These are phyloP conservation scores for Wilcoxina mikolae DNA, from an alignment of 495 filamentous ascomycete genomes.

Conservation along the genomic window DNA sequence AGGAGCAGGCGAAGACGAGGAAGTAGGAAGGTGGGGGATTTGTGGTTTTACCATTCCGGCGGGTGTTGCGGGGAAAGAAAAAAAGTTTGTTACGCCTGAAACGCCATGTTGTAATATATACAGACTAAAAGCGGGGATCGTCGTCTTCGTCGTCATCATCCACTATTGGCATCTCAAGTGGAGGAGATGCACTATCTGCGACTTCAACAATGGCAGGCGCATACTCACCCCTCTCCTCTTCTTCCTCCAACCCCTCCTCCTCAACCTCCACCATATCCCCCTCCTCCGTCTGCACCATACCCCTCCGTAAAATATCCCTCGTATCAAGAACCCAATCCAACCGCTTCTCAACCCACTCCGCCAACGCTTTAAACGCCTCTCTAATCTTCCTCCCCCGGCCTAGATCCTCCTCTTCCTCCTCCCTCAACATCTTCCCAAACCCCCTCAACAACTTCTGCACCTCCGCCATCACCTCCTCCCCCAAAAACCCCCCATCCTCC, in stretches of 20 bases:
- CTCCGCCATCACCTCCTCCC: constrained; percentile 40
- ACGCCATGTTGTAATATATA: constrained; percentile 10
- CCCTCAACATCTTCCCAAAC: constrained; percentile 37
- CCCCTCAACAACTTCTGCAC: constrained; percentile 41
- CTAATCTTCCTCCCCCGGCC: constrained; percentile 10
- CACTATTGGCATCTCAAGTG: not conserved
- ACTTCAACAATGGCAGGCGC: constrained; percentile 63
- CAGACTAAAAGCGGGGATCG: constrained; percentile 5
- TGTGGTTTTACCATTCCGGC: not conserved
- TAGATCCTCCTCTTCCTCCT: constrained; percentile 29
- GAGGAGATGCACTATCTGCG: not conserved
- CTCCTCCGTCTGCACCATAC: constrained; percentile 58
- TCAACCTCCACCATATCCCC: constrained; percentile 70
- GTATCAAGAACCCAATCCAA: constrained; percentile 51
- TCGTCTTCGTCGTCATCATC: constrained; percentile 7
- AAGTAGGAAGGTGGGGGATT: not conserved
- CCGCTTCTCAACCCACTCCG: constrained; percentile 40
- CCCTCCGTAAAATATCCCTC: constrained; percentile 42
- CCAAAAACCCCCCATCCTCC: constrained; percentile 36
- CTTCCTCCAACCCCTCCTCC: constrained; percentile 55
- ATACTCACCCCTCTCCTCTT: constrained; percentile 77
- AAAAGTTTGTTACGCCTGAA: not conserved
- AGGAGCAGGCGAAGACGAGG: constrained; percentile 14
- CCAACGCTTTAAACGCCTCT: constrained; percentile 40
- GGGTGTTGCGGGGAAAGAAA: not conserved